These are phyloP conservation scores for Discostella stelligeroides DNA, from an alignment of 108 stramenopile genomes.

Conservation along the genomic window DNA sequence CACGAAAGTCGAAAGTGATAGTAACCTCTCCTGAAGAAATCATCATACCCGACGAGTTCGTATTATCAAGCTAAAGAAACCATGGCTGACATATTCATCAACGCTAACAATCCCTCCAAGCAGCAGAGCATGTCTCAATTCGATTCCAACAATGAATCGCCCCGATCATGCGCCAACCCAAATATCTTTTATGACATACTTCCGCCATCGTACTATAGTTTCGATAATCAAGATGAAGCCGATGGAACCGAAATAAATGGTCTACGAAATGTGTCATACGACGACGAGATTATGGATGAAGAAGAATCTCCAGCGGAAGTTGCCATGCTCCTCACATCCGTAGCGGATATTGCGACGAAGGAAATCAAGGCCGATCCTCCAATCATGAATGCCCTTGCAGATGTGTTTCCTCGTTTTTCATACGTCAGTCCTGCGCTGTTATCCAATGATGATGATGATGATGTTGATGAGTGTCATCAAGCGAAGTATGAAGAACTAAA, in stretches of 20 bases:
- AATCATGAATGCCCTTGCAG: conserved; percentile 31
- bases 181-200: not conserved
- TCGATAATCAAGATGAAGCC: not conserved
- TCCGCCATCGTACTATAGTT: not conserved
- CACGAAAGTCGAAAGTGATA: too few relatives aligned
- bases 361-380: conserved; percentile 50
- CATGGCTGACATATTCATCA: too few relatives aligned
- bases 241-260: conserved; percentile 2
- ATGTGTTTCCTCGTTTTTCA: conserved; percentile 26
- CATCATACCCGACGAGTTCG: too few relatives aligned
- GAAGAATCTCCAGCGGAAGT: conserved; percentile 45
- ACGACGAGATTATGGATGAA: conserved; percentile 2
- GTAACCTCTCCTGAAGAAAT: too few relatives aligned
- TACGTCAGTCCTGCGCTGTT: not conserved
- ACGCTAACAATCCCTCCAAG: too few relatives aligned
- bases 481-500: not conserved
- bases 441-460: not conserved
- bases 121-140: too few relatives aligned
- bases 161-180: conserved; percentile 4
- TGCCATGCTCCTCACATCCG: conserved; percentile 49
- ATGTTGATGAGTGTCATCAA: not conserved
- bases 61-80: too few relatives aligned
- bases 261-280: not conserved
- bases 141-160: not conserved
- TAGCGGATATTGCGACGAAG: conserved; percentile 42